phyloP scores from a whole-genome alignment of 1,284 basidiomycete genomes.

The Austroboletus niveus region DNA sequence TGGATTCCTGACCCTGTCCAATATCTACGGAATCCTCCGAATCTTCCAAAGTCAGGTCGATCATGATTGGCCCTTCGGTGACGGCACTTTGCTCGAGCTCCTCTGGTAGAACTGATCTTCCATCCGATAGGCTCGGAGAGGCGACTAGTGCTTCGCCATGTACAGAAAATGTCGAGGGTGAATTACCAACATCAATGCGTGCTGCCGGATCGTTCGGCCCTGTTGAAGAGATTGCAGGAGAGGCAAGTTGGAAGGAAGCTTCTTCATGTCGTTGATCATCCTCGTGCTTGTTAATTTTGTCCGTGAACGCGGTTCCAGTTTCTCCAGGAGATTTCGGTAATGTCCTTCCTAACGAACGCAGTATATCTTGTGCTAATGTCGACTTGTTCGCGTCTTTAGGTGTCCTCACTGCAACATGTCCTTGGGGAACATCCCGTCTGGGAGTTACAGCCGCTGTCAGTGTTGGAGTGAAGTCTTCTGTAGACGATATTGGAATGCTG shows the following conservation, averaged over 20 bases:
- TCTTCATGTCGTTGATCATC: neutral
- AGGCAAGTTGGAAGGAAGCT: neutral
- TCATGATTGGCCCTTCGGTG: constrained; percentile 22
- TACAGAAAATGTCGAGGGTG: neutral
- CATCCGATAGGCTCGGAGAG: neutral
- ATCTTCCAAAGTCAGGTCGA: constrained; percentile 30
- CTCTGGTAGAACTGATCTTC: constrained; percentile 1
- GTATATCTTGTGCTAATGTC: constrained; percentile 43
- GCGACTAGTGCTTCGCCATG: neutral
- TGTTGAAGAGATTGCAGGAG: neutral
- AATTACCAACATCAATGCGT: neutral
- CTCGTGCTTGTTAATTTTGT: neutral
- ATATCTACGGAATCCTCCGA: constrained; percentile 20
- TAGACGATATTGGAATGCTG: neutral
- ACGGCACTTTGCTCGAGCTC: neutral
- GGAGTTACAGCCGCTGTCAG: constrained; percentile 6
- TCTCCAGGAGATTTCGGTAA: constrained; percentile 3
- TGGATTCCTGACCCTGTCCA: constrained; percentile 8
- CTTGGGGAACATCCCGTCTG: neutral
- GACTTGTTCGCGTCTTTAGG: constrained; percentile 38
- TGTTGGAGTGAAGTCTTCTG: neutral
- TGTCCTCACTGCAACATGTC: constrained; percentile 15
- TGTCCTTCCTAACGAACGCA: constrained; percentile 38
- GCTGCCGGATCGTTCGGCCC: neutral
- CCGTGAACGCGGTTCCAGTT: neutral